These are phyloP conservation scores for Clonostachys rhizophaga DNA, from an alignment of 2,329 filamentous ascomycete species.

Conservation along the genomic window DNA sequence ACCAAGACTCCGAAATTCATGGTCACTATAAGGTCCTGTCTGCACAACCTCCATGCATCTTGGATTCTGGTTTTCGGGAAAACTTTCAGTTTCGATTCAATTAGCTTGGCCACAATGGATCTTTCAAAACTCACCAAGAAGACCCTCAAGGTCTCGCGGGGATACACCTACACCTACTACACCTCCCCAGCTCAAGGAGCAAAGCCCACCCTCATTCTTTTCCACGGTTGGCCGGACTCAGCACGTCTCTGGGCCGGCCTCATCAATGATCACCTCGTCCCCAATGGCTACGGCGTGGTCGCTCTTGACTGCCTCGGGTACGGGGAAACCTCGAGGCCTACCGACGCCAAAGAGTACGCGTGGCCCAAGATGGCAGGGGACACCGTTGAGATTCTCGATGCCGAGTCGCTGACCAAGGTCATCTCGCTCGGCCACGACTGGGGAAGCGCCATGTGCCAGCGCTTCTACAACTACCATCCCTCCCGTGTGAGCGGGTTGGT, in stretches of 20 bases:
- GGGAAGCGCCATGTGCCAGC: conserved; percentile 32
- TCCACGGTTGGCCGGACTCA: conserved; percentile 45
- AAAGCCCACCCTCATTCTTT: conserved; percentile 27
- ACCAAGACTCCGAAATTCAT: no score
- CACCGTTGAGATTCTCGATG: conserved; percentile 30
- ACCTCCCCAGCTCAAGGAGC: conserved; percentile 13
- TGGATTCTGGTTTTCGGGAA: no score
- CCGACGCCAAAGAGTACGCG: conserved; percentile 25
- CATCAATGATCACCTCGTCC: conserved; percentile 27
- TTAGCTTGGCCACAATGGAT: not conserved
- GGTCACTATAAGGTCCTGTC: no score
- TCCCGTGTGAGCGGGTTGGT: conserved; percentile 31
- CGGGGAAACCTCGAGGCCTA: conserved; percentile 32
- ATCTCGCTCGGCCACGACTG: conserved; percentile 45
- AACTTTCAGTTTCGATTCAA: no score
- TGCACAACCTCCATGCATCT: no score
- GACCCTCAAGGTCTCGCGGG: conserved; percentile 16
- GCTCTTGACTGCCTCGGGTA: conserved; percentile 31
- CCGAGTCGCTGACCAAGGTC: conserved; percentile 22
- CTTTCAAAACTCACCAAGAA: conserved; percentile 17
- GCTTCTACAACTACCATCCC: conserved; percentile 33
- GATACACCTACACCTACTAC: conserved; percentile 35
- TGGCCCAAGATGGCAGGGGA: conserved; percentile 28
- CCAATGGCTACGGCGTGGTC: conserved; percentile 27
- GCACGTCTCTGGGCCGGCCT: conserved; percentile 36